Base-by-base conservation (phyloP, 192 early-diverging fungal genomes). In the Oehlia diaphana region DNA sequence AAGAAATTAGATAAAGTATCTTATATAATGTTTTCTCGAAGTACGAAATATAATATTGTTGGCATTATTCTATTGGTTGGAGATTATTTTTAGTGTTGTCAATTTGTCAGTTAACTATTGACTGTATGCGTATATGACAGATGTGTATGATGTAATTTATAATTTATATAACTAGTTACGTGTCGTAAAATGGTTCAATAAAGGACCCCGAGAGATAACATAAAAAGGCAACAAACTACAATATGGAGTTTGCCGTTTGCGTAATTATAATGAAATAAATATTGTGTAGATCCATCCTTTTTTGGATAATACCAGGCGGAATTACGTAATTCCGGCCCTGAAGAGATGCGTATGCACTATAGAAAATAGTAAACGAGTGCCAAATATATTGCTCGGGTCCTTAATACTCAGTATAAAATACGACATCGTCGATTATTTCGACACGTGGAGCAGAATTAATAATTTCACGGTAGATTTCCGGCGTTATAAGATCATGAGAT, bases 391-490 rank as follows among this genome's bases (percentile, higher is more conserved):
- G 2, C 2, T 31, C 31, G 1, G 31, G 31, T 31, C 31, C 31
- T 31, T 31, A 31, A 47, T 47, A 47, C 12, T 53, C 13, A 0
- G 16, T 53, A 16, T 53, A 53, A 53, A 53, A 53, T 16, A 3
- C 39, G 37, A 12, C 87, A 64, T 89, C 88, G 10, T 80, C 80
- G 69, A 92, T 77, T 80, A 93, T 84, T 82, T 93, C 92, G 50
- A 90, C 93, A 79, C 93, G 89, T 37, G 91, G 88, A 31, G 91
- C 88, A 33, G 90, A 88, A 83, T 91, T 88, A 66, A 88, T 84
- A 33, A 99, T 82, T 84, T 99, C 98, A 74, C 97, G 90, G 50
- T 1, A 26, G 83, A 99, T 94, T 87, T 99, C 98, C 47, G 96
- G 94, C 2, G 95, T 90, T 71, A 99, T 98, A 73, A 88, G 88